A percentile compares a stretch with the other conserved stretches of the same genome.
phyloP scores from a whole-genome alignment of 2,329 filamentous ascomycete species.

The Hymenoscyphus infarciens region DNA sequence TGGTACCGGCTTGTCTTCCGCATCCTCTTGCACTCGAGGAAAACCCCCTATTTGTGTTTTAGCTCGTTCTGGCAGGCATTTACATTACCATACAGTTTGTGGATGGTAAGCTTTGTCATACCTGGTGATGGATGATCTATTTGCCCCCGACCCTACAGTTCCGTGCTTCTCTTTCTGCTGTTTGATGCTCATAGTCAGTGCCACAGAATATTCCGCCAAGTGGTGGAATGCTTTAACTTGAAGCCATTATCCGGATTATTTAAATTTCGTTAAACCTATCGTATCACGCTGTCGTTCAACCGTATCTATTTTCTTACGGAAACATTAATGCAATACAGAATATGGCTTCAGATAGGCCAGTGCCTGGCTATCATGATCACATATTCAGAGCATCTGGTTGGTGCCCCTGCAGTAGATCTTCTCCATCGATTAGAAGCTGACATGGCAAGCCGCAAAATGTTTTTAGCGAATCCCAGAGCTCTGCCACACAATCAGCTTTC shows the following conservation, averaged over 20 bases:
- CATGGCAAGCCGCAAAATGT: background rate
- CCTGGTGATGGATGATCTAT: background rate
- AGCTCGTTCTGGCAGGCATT: background rate
- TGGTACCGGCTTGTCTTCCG: background rate
- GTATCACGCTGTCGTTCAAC: background rate
- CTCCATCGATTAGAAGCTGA: background rate
- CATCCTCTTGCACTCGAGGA: background rate
- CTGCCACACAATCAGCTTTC: slow-evolving; percentile 7
- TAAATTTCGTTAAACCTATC: background rate
- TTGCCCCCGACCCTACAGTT: background rate
- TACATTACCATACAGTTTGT: background rate
- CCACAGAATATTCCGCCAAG: background rate
- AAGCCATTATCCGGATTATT: background rate
- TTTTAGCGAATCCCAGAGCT: background rate
- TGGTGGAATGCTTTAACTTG: slow-evolving; percentile 1
- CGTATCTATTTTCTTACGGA: background rate
- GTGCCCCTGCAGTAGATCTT: slow-evolving; percentile 2
- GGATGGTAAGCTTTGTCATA: background rate
- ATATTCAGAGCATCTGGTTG: background rate
- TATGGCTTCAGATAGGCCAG: background rate
- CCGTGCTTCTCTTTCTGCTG: background rate
- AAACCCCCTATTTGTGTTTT: background rate
- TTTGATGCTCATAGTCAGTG: slow-evolving; percentile 4
- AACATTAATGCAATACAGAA: background rate
- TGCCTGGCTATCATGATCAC: background rate